Base-by-base conservation (phyloP, 352 stramenopile genomes). In the Peronosclerospora sorghi region DNA sequence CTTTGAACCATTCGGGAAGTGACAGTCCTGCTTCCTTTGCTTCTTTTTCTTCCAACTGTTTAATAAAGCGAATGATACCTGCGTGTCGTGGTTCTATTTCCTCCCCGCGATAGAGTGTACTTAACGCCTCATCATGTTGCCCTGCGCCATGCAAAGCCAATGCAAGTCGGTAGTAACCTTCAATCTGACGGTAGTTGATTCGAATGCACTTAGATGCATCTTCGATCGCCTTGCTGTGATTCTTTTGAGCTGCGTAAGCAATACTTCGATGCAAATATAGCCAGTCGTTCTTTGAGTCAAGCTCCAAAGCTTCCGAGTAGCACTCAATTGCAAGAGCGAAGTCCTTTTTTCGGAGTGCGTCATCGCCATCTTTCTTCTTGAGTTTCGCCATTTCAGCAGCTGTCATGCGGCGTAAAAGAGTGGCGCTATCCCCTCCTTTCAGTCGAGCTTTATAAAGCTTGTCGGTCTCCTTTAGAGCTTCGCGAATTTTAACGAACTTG, bases 401-500 rank as follows among this genome's bases (percentile, higher is more conserved):
- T n/a, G 62, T 60, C 50, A 68, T 46, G 7, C 54, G 56, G 6
- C 56, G 56, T 10, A 55, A 39, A 4, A 50, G 19, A 2, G 37
- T 47, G 1, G 27, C 34, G 2, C 29, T 35, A 29, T 51, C 41
- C 2, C 20, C 39, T 21, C 55, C 55, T 41, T 62, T 59, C 10
- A 45, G 30, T 14, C 35, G 29, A 13, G 50, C 9, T 13, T 56
- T 60, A 23, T 41, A 36, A 44, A 68, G 48, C 9, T 47, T 46
- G 20, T 78, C 57, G 29, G 86, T 64, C 51, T 88, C 72, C 7
- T 32, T 41, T 10, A 89, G 60, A 12, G 73, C 51, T 27, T 77
- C 56, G 2, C 59, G 62, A 44, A 91, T 57, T 50, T 87, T 79
- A 2, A 48, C 45, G 35, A 82, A 83, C 42, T 83, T 71, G 7